A percentile compares a stretch with the other conserved stretches of the same genome.
These are phyloP conservation scores for Paradendryphiella salina DNA, from an alignment of 2,329 filamentous ascomycete species.

Conservation along the genomic window DNA sequence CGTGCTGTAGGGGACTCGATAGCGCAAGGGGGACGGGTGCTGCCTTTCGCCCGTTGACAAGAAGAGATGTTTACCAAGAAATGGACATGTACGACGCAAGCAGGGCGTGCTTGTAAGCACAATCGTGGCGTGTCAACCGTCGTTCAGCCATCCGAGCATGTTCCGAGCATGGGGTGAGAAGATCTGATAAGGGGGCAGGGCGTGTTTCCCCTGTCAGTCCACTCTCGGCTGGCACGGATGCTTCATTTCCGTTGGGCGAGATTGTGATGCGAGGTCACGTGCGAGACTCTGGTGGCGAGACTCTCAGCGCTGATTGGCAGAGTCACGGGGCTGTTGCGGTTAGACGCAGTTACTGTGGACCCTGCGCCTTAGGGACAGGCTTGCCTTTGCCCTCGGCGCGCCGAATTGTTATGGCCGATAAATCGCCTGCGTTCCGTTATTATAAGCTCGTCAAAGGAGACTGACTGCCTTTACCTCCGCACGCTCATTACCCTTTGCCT, in stretches of 20 bases:
- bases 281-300: not conserved
- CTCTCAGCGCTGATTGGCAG: slow-evolving; percentile 10
- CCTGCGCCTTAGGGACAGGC: slow-evolving; percentile 2
- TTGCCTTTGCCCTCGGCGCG: slow-evolving; percentile 5
- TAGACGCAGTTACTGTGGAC: slow-evolving; percentile 1
- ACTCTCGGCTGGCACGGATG: slow-evolving; percentile 11
- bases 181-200: slow-evolving; percentile 17
- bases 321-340: not conserved
- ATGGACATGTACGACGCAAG: not conserved
- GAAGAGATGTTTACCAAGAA: not conserved
- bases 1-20: too few relatives aligned
- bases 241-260: slow-evolving; percentile 8
- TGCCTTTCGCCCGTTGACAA: not conserved
- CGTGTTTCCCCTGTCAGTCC: slow-evolving; percentile 18
- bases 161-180: slow-evolving; percentile 18
- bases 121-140: slow-evolving; percentile 15
- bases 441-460: slow-evolving; percentile 9
- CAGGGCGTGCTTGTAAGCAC: not conserved
- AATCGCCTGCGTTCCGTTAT: slow-evolving; percentile 6
- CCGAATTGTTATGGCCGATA: slow-evolving; percentile 20
- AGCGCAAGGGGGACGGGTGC: too few relatives aligned
- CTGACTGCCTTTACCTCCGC: slow-evolving; percentile 6
- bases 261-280: slow-evolving; percentile 11
- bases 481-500: slow-evolving; percentile 5
- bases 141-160: slow-evolving; percentile 12